These are phyloP conservation scores for Clonostachys rhizophaga DNA, from an alignment of 2,329 filamentous ascomycete species.

Conservation along the genomic window DNA sequence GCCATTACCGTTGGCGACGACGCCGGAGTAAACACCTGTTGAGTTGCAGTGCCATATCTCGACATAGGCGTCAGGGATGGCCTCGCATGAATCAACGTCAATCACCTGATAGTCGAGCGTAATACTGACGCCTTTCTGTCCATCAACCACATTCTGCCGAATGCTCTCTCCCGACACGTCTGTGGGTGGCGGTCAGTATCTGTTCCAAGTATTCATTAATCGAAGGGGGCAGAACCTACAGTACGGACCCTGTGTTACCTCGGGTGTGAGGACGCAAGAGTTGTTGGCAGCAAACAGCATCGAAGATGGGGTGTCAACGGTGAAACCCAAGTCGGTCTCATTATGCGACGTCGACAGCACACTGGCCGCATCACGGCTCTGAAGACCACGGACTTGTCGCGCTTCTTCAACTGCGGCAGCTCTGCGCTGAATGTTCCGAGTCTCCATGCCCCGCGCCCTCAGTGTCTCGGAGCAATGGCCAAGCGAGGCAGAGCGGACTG, in stretches of 20 bases:
- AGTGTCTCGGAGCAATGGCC: constrained; percentile 37
- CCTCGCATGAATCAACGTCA: constrained; percentile 32
- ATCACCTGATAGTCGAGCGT: constrained; percentile 37
- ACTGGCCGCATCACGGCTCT: constrained; percentile 21
- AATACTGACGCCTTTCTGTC: constrained; percentile 29
- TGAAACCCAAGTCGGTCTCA: constrained; percentile 24
- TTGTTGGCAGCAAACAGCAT: constrained; percentile 30
- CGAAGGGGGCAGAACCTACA: constrained; percentile 14
- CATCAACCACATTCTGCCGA: constrained; percentile 31
- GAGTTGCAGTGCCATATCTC: constrained; percentile 41
- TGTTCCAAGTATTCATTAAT: neutral
- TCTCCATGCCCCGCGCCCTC: constrained; percentile 42
- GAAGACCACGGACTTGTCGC: constrained; percentile 24
- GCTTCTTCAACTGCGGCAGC: constrained; percentile 30
- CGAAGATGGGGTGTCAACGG: constrained; percentile 16
- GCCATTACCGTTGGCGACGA: constrained; percentile 30
- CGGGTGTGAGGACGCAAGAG: constrained; percentile 42
- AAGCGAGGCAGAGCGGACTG: constrained; percentile 31
- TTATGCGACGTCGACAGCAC: constrained; percentile 27
- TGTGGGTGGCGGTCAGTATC: neutral
- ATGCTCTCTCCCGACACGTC: constrained; percentile 23
- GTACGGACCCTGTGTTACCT: constrained; percentile 45
- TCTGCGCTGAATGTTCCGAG: constrained; percentile 46
- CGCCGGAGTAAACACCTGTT: constrained; percentile 37
- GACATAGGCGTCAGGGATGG: constrained; percentile 28